Base-by-base conservation (phyloP, 306 rosid species). In the Medicago ruthenica region DNA sequence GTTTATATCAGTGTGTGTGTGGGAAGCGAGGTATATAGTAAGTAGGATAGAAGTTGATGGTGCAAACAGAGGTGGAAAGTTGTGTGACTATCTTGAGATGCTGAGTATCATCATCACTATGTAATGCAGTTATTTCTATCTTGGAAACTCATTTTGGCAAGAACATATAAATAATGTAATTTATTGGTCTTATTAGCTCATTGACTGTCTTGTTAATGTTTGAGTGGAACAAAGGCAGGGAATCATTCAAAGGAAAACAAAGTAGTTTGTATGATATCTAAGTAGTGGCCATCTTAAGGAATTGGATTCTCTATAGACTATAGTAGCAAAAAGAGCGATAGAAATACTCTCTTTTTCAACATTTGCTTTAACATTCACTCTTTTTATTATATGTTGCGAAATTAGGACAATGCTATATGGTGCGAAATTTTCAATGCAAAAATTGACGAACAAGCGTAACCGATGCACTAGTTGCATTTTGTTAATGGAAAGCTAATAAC, bases 11-110 rank as follows among this genome's bases (percentile, higher is more conserved):
- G 41, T 54, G 74, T 58, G 39, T 84, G 70, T 70, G 48, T 67
- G 20, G 62, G 27, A 48, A 64, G 61, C 20, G 68, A 14, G 73
- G 85, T 88, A 82, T n/a, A n/a, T 84, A 86, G 89, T 47, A 34
- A 34, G 37, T 34, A 86, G 82, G 80, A 74, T 55, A 61, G 81
- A 70, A 74, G 78, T 65, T 44, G 34, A 45, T 44, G 44, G 76
- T 60, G 63, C 42, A 73, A 65, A 59, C 51, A 58, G 24, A 71
- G 70, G 34, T 37, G 48, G 18, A 48, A 71, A 53, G 51, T 57
- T 36, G 42, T 70, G 68, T 48, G 70, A 53, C 16, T 21, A 51
- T 83, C 59, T 63, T 76, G 70, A 4, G 67, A 60, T 79, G 79
- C 60, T 21, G 36, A 45, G n/a, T 75, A 8, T 61, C 61, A 63